A percentile compares a stretch with the other conserved stretches of the same genome.
These are phyloP conservation scores for Geranium rotundifolium DNA, from an alignment of 345 rosid genomes.

Conservation along the genomic window DNA sequence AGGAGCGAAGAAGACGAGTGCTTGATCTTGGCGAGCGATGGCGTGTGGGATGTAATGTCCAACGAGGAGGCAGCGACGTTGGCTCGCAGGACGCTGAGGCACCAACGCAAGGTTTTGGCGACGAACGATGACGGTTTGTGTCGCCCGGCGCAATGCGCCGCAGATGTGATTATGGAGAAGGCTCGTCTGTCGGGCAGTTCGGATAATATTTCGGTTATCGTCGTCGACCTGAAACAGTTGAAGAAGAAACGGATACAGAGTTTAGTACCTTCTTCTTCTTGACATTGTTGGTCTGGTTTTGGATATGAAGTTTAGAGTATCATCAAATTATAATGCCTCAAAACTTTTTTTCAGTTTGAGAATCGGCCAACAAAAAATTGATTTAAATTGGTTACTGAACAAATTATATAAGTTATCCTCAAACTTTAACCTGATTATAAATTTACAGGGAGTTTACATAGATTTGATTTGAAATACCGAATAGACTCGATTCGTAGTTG, in stretches of 20 bases:
- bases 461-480: too few species aligned
- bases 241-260: slow-evolving; percentile 7
- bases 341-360: too few species aligned
- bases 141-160: slow-evolving; percentile 2
- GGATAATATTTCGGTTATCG: slow-evolving; percentile 14
- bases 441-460: too few species aligned
- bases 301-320: too few species aligned
- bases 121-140: background rate
- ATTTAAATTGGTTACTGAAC: too few species aligned
- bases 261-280: too few species aligned
- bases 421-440: too few species aligned
- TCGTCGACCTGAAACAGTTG: slow-evolving; percentile 12
- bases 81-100: slow-evolving; percentile 16
- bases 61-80: slow-evolving; percentile 24
- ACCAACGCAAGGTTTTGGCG: background rate
- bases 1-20: slow-evolving; percentile 27
- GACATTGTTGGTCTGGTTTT: too few species aligned
- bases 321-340: too few species aligned
- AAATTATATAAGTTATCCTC: too few species aligned
- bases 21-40: slow-evolving; percentile 35
- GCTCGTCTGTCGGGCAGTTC: slow-evolving; percentile 5
- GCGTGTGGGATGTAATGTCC: slow-evolving; percentile 36
- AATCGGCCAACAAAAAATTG: too few species aligned
- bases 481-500: too few species aligned
- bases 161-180: background rate